Base-by-base conservation (phyloP, 768 basidiomycete genomes). In the Mycena chlorophos region DNA sequence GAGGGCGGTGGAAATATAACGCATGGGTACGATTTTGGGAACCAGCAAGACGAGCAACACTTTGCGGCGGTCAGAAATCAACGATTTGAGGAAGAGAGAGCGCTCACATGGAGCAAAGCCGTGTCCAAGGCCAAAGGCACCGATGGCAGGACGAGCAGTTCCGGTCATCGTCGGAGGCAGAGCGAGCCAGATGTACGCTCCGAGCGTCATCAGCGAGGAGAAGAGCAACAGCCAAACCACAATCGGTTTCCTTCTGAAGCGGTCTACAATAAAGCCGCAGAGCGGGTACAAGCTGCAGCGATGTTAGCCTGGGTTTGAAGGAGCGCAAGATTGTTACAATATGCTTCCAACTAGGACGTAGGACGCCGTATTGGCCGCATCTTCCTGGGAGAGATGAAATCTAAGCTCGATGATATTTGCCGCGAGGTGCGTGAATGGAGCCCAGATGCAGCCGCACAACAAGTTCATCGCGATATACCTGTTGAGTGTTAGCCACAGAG, bases 381-480 rank as follows among this genome's bases (percentile, higher is more conserved):
- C 74, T 39, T 75, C 70, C 65, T 90, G 89, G 2, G 77, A 66
- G 54, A 90, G 66, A 23, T 74, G 59, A 63, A 86, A 92, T 5
- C 89, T 82, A 30, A 73, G 78, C 63, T 91, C 82, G 22, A 92
- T 81, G 51, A 92, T 78, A 63, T 89, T 90, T 88, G 89, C 77
- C 13, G 86, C 83, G 39, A 92, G 81, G 64, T 91, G 88, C 12
- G 82, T 83, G 66, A 89, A 90, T 3, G 89, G 90, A 3, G 82
- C 73, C 89, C 89, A 91, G 30, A 90, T 82, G 56, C 83, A 75
- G 17, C 89, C 89, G 56, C 87, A 92, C 16, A 91, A 71, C 13
- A 91, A 68, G 58, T 91, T 91, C n/a, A 89, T 64, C 2, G 78
- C 84, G 54, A 91, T 83, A 66, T 91, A 91, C 16, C 87, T 88